Conservation (phyloP, 345 rosid species). For the Bretschneidera sinensis region DNA sequence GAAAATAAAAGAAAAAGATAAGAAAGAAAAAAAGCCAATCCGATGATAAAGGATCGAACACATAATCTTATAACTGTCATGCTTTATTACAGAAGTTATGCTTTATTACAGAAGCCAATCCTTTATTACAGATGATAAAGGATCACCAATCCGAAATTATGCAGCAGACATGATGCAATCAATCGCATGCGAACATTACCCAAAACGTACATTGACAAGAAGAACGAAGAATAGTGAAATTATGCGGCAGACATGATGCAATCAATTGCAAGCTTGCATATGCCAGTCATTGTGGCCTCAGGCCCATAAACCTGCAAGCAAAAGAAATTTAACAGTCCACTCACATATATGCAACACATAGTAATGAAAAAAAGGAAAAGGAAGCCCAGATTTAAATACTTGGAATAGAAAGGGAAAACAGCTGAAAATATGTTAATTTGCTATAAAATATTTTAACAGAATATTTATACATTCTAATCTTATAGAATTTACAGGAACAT, state of each 20-base stretch:
- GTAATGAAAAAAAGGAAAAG: not conserved
- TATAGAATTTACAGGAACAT: no score
- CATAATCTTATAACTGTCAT: not conserved
- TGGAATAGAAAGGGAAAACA: not conserved
- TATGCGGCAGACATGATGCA: slow-evolving; percentile 68
- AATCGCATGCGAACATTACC: not conserved
- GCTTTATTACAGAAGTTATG: slow-evolving; percentile 4
- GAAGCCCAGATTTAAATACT: not conserved
- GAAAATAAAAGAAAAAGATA: no score
- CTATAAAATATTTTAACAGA: no score
- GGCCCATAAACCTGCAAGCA: slow-evolving; percentile 80
- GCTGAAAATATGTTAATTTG: not conserved
- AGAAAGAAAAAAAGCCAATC: not conserved
- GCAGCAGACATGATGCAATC: not conserved
- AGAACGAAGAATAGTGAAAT: not conserved
- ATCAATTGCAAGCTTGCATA: slow-evolving; percentile 92
- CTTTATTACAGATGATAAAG: not conserved
- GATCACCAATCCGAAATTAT: not conserved
- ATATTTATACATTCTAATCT: no score
- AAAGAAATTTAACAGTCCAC: slow-evolving; percentile 6
- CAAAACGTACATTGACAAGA: not conserved
- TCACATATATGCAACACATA: not conserved
- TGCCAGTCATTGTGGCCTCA: slow-evolving; percentile 95
- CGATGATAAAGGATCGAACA: not conserved
- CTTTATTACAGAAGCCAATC: not conserved